These are phyloP conservation scores for Aschersonia sp. DNA, from an alignment of 2,329 filamentous ascomycete genomes.

Conservation along the genomic window DNA sequence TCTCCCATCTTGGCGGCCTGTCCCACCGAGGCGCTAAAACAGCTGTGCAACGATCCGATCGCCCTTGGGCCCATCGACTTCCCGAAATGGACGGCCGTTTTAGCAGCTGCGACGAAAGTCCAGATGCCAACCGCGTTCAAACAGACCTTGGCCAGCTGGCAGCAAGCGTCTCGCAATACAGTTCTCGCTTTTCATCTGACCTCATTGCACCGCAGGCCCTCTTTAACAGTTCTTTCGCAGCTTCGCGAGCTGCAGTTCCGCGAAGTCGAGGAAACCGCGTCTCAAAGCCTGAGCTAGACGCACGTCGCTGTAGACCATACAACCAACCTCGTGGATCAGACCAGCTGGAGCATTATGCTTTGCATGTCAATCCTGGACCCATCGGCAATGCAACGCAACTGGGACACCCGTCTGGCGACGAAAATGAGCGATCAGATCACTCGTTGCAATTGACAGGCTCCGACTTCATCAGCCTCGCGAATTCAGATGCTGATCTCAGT, in stretches of 20 bases:
- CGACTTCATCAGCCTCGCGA: background rate
- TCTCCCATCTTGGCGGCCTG: background rate
- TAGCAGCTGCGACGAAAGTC: slow-evolving; percentile 2
- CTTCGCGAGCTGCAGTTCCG: too few relatives aligned
- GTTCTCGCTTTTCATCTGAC: slow-evolving; percentile 3
- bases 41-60: background rate
- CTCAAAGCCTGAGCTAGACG: too few relatives aligned
- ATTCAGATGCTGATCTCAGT: background rate
- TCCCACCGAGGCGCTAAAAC: background rate
- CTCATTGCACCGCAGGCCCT: slow-evolving; percentile 10
- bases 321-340: slow-evolving; percentile 12
- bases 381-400: slow-evolving; percentile 1
- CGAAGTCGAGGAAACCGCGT: too few relatives aligned
- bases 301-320: background rate
- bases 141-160: slow-evolving; percentile 5
- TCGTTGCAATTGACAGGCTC: slow-evolving; percentile 4
- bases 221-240: too few relatives aligned
- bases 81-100: slow-evolving; percentile 3
- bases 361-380: slow-evolving; percentile 2
- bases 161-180: slow-evolving; percentile 8
- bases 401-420: background rate
- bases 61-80: slow-evolving; percentile 1
- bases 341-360: slow-evolving; percentile 16
- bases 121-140: background rate
- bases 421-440: slow-evolving; percentile 3